Percentiles rank a stretch among this genome's conserved stretches.
Evolutionary conservation across 345 rosid species (phyloP).

Genomic region (Gossypium herbaceum): DNA sequence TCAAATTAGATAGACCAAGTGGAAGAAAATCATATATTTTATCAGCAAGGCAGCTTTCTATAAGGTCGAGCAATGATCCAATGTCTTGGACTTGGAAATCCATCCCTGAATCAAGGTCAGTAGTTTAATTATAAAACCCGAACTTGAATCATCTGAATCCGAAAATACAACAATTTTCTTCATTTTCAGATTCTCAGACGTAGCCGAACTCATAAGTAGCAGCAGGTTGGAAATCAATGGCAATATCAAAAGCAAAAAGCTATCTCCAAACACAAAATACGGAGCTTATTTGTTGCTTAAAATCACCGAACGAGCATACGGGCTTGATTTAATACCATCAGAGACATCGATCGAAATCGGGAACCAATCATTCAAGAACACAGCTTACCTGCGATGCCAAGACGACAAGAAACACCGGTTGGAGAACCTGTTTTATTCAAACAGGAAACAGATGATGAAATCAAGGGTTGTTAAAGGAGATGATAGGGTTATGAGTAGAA

Average conservation of each 20-base stretch:
- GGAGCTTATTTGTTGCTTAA: constrained; percentile 46
- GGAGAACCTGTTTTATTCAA: constrained; percentile 8
- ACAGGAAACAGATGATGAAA: constrained; percentile 1
- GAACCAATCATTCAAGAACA: background rate
- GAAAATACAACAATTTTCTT: background rate
- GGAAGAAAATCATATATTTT: constrained; percentile 48
- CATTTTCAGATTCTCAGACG: constrained; percentile 42
- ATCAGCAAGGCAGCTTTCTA: constrained; percentile 67
- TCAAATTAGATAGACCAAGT: constrained; percentile 50
- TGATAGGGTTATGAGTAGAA: constrained; percentile 15
- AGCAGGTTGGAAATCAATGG: constrained; percentile 45
- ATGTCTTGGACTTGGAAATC: constrained; percentile 56
- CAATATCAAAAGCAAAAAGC: constrained; percentile 24
- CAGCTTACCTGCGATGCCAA: constrained; percentile 21
- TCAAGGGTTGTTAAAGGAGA: background rate
- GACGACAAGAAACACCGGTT: constrained; percentile 29
- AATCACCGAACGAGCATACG: constrained; percentile 35
- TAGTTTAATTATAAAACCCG: background rate
- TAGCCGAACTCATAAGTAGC: constrained; percentile 34
- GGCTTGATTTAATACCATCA: constrained; percentile 46
- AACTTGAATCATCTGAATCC: too few relatives aligned
- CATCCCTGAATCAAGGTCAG: constrained; percentile 49
- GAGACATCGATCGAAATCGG: constrained; percentile 36
- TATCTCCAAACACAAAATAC: constrained; percentile 47
- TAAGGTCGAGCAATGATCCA: constrained; percentile 45